Percentiles rank a stretch among this genome's conserved stretches.
Evolutionary conservation across 202 grass and related monocot genomes (phyloP).

Genomic region (Panicum virgatum): DNA sequence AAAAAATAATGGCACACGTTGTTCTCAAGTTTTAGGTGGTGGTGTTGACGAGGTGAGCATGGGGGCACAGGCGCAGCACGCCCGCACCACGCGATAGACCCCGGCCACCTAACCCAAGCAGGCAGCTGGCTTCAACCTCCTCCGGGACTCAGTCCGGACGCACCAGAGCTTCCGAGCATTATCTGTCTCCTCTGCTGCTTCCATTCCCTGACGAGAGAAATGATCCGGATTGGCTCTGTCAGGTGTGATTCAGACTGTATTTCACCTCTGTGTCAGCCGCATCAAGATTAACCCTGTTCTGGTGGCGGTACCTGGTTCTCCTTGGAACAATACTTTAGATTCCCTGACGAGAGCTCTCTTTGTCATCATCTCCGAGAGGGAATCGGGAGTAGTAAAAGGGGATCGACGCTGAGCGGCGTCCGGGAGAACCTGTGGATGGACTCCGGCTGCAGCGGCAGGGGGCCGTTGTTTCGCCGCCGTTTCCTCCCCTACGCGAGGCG

Average conservation of each 20-base stretch:
- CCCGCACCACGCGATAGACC: conserved; percentile 21
- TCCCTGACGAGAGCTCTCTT: not conserved
- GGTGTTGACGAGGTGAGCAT: not conserved
- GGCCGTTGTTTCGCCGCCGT: conserved; percentile 33
- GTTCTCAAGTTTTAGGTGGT: conserved; percentile 32
- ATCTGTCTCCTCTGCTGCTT: not conserved
- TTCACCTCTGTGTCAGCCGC: not conserved
- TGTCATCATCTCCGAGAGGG: not conserved
- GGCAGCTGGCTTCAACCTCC: conserved; percentile 15
- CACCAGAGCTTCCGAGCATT: not conserved
- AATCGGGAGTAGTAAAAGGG: not conserved
- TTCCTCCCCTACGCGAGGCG: not conserved
- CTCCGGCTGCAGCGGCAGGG: not conserved
- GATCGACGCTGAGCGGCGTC: not conserved
- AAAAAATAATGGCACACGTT: not conserved
- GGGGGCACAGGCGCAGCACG: not conserved
- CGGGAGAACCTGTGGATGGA: not conserved
- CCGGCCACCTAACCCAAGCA: conserved; percentile 24
- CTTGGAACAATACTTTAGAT: not conserved
- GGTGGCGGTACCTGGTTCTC: not conserved
- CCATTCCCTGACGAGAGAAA: not conserved
- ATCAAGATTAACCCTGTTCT: not conserved
- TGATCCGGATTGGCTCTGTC: too few relatives aligned
- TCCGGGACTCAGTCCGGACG: not conserved
- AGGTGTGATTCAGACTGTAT: not conserved